These are phyloP conservation scores for Cryphonectria carpinicola DNA, from an alignment of 2,329 filamentous ascomycete species.

Conservation along the genomic window DNA sequence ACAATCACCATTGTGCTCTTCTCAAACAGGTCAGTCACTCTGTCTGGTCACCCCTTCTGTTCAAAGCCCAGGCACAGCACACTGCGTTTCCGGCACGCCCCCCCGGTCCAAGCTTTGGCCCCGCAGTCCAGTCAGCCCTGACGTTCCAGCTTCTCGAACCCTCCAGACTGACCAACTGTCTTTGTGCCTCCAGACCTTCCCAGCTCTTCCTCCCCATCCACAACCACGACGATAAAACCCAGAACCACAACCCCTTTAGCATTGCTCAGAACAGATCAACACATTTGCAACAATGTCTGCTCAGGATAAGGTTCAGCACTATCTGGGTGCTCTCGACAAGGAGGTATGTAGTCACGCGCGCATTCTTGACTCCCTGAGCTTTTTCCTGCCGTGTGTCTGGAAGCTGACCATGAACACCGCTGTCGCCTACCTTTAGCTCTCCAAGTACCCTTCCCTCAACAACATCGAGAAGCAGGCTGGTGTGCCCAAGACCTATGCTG, in stretches of 20 bases:
- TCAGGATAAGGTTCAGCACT: slow-evolving; percentile 77
- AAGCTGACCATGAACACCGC: slow-evolving; percentile 26
- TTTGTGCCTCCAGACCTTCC: slow-evolving; percentile 16
- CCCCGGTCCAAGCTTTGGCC: slow-evolving; percentile 19
- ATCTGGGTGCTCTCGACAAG: slow-evolving; percentile 79
- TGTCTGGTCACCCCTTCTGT: background rate
- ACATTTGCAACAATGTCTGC: slow-evolving; percentile 63
- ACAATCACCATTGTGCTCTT: background rate
- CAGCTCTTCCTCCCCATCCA: slow-evolving; percentile 13
- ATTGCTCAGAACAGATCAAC: slow-evolving; percentile 9
- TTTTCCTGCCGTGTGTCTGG: slow-evolving; percentile 1
- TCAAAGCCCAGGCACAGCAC: background rate
- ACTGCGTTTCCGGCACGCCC: slow-evolving; percentile 10
- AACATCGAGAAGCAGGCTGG: slow-evolving; percentile 85
- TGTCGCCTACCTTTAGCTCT: slow-evolving; percentile 60
- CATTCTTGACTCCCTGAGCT: slow-evolving; percentile 5
- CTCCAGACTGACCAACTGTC: slow-evolving; percentile 25
- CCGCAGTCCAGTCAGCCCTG: slow-evolving; percentile 23
- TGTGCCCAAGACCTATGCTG: slow-evolving; percentile 83
- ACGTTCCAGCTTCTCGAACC: slow-evolving; percentile 16
- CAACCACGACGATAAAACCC: slow-evolving; percentile 27
- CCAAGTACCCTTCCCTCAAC: slow-evolving; percentile 81
- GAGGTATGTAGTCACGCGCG: slow-evolving; percentile 61
- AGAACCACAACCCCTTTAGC: slow-evolving; percentile 28
- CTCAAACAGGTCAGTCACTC: background rate